Conservation (phyloP, 352 stramenopile species). For the Pythium rhizo-oryzae region DNA sequence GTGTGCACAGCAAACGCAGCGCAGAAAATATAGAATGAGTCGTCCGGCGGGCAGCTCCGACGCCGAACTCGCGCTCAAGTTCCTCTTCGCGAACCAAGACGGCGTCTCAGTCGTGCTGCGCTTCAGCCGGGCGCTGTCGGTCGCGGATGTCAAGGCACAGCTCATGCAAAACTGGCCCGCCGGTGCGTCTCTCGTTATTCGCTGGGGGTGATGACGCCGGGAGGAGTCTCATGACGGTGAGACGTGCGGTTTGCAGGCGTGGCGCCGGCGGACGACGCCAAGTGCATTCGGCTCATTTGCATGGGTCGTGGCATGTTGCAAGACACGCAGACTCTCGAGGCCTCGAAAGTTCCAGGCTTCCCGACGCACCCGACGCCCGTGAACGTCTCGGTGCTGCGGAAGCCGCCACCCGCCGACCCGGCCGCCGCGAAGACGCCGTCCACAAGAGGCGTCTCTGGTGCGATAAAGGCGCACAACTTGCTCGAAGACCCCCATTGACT, state of each 20-base stretch:
- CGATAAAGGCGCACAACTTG: not conserved
- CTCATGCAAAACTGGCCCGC: constrained; percentile 72
- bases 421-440: constrained; percentile 17
- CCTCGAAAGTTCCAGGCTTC: constrained; percentile 89
- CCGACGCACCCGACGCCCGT: constrained; percentile 95
- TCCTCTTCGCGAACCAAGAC: constrained; percentile 87
- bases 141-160: constrained; percentile 65
- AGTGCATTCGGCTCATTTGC: constrained; percentile 91
- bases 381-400: constrained; percentile 90
- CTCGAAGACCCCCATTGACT: not conserved
- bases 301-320: constrained; percentile 94
- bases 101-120: constrained; percentile 66
- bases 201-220: constrained; percentile 2
- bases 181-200: constrained; percentile 31
- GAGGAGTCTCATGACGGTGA: not conserved
- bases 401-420: constrained; percentile 19
- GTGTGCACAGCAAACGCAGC: too few relatives aligned
- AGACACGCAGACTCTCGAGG: constrained; percentile 85
- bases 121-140: constrained; percentile 49
- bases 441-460: not conserved
- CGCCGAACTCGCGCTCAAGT: constrained; percentile 72
- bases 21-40: constrained; percentile 13
- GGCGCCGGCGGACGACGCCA: constrained; percentile 47
- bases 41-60: constrained; percentile 40
- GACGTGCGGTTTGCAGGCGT: constrained; percentile 36